Base-by-base conservation (phyloP, 352 stramenopile genomes). In the Phytophthora parvispora region DNA sequence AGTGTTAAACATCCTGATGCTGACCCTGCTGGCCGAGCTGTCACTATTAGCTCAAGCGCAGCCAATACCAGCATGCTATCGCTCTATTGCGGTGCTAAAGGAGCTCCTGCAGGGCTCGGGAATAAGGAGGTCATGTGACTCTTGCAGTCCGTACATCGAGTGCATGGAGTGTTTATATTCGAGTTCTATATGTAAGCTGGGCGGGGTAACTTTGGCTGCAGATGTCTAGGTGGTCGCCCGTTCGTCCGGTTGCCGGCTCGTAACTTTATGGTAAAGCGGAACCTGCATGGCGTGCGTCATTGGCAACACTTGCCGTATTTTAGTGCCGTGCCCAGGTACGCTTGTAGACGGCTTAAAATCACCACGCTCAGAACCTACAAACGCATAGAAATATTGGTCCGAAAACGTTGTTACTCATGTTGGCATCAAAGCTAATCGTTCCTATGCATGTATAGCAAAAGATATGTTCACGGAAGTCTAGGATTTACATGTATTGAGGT, bases 1-100 rank as follows among this genome's bases (percentile, higher is more conserved):
- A 63, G 58, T n/a, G 64, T 58, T 59, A 10, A 48, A 42, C 24
- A 60, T 60, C 63, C 64, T 60, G 45, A 56, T 71, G 63, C 20
- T 52, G 9, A 22, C 25, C 38, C 32, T 58, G 32, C 32, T 69
- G 64, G 15, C n/a, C n/a, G 15, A 4, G 38, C 6, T 45, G 38
- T 45, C 22, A 22, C 24, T 52, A n/a, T 7, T 24, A 27, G 13
- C 8, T 36, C n/a, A 3, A 29, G n/a, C n/a, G n/a, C n/a, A n/a
- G n/a, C n/a, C n/a, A n/a, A n/a, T n/a, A n/a, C n/a, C n/a, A n/a
- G n/a, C n/a, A n/a, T n/a, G n/a, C 4, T 38, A 38, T 38, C 31
- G 15, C 31, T 9, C 15, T 18, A 3, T 65, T 24, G 47, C 25
- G 51, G 25, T 36, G 60, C 25, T 60, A 67, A 60, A 47, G 59